A percentile compares a stretch with the other conserved stretches of the same genome.
Conservation (phyloP, 2,329 filamentous ascomycete genomes). For the Ceratocystis lukuohia region DNA sequence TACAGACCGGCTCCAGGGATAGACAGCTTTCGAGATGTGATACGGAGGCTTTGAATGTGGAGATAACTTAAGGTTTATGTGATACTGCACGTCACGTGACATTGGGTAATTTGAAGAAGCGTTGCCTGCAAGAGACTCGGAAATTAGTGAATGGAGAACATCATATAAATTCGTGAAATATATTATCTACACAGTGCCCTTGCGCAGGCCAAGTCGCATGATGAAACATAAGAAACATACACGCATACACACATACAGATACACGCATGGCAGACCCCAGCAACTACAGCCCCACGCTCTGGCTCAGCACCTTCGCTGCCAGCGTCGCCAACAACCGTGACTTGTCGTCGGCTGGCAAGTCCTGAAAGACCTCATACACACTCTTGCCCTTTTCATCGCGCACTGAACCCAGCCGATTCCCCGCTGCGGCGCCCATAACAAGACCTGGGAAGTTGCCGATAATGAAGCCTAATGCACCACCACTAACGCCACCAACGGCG, state of each 20-base stretch:
- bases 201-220: too few relatives aligned
- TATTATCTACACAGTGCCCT: too few relatives aligned
- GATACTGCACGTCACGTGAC: too few relatives aligned
- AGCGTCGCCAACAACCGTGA: conserved; percentile 69
- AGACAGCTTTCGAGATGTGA: too few relatives aligned
- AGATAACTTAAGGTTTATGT: too few relatives aligned
- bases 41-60: too few relatives aligned
- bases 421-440: conserved; percentile 79
- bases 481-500: conserved; percentile 70
- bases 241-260: neutral
- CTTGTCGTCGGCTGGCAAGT: conserved; percentile 71
- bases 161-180: too few relatives aligned
- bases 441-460: conserved; percentile 83
- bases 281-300: conserved; percentile 48
- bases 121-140: too few relatives aligned
- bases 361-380: conserved; percentile 80
- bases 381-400: conserved; percentile 87
- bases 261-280: neutral
- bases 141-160: too few relatives aligned
- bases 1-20: too few relatives aligned
- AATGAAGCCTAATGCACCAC: conserved; percentile 87
- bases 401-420: conserved; percentile 80
- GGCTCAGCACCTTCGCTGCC: conserved; percentile 74
- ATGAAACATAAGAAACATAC: neutral
- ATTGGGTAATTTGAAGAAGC: too few relatives aligned